Base-by-base conservation (phyloP, 345 rosid species). In the Gossypium herbaceum region DNA sequence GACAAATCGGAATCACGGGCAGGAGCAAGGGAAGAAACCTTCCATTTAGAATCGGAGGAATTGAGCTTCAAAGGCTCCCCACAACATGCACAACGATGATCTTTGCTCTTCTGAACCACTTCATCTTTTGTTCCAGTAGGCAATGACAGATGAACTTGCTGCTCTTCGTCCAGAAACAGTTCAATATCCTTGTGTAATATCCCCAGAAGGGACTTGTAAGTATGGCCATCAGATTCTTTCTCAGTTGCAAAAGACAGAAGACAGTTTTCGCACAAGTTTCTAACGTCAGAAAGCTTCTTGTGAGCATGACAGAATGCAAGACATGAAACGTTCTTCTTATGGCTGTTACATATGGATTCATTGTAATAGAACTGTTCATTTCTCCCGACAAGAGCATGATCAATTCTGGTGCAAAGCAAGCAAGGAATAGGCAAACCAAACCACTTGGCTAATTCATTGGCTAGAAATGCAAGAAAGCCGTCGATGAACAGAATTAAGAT, bases 161-260 rank as follows among this genome's bases (percentile, higher is more conserved):
- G 81, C 75, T 86, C 90, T 29, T 91, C 92, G n/a, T 88, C 91
- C 16, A 88, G 86, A 27, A 91, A 81, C 76, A 88, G 74, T 56
- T 90, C 94, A 60, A 92, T 81, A 80, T 94, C 94, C 86, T 91
- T 91, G 17, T 90, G 96, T 61, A 91, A 76, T 64, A 90, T 87
- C 67, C 97, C 95, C 19, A 88, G 83, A 24, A 88, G 97, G 65
- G 97, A 89, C 77, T 92, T 94, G 68, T 89, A 93, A 4, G 92
- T 86, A 59, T 89, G 91, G 20, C 90, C 84, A 60, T 88, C 97
- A 0, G 96, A 86, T 79, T 90, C 92, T 80, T 84, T 95, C 77
- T 85, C 85, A 0, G 98, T 86, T 0, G 98, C 96, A n/a, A 93
- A 95, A 1, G 98, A 95, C 57, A 93, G 94, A 73, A 95, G 97